A percentile compares a stretch with the other conserved stretches of the same genome.
These are phyloP conservation scores for Xylaria intraflava DNA, from an alignment of 495 filamentous ascomycete species.

Conservation along the genomic window DNA sequence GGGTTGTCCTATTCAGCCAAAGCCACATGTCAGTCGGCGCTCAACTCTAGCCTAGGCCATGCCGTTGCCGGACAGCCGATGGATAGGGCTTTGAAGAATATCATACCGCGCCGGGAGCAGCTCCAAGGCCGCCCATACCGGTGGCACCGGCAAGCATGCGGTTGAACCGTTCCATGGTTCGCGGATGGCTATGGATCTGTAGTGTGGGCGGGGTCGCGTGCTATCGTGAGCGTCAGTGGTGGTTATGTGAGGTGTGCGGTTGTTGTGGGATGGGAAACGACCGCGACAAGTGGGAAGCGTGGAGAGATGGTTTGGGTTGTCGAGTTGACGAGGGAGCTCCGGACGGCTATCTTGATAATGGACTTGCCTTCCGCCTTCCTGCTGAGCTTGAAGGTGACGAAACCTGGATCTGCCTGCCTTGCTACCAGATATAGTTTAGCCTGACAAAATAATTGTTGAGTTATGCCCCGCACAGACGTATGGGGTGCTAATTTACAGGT, in stretches of 20 bases:
- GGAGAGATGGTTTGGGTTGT: background rate
- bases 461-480: background rate
- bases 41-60: background rate
- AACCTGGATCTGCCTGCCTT: slow-evolving; percentile 11
- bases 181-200: slow-evolving; percentile 3
- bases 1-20: slow-evolving; percentile 61
- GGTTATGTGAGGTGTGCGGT: background rate
- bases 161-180: slow-evolving; percentile 76
- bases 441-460: background rate
- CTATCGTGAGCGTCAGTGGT: background rate
- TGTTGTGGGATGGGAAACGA: background rate
- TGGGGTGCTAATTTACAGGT: too few species aligned
- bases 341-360: background rate
- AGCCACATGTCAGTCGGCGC: slow-evolving; percentile 6
- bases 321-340: background rate
- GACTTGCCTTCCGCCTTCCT: too few species aligned
- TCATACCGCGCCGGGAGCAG: slow-evolving; percentile 68
- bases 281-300: background rate
- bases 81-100: background rate
- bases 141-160: slow-evolving; percentile 73
- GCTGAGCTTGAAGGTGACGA: slow-evolving; percentile 11
- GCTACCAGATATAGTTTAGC: background rate
- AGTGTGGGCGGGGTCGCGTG: background rate
- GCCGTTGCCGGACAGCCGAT: background rate
- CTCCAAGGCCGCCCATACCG: slow-evolving; percentile 66